Evolutionary conservation across 345 rosid genomes (phyloP).

Genomic region (Salix udensis): DNA sequence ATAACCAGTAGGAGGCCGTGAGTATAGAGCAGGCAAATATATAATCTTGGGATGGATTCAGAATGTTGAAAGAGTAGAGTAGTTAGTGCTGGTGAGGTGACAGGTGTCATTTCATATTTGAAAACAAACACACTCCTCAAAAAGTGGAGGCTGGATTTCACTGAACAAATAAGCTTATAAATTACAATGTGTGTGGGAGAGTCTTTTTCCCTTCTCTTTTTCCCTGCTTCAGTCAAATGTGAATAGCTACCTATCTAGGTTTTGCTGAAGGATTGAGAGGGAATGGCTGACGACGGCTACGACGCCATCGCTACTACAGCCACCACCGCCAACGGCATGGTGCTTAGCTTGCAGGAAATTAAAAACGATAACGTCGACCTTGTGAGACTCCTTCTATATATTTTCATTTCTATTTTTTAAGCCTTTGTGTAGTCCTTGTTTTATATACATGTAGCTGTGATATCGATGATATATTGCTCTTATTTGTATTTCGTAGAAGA

Average conservation of each 20-base stretch:
- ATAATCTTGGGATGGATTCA: background rate
- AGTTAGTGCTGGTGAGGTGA: background rate
- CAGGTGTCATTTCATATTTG: no score
- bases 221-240: background rate
- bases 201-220: background rate
- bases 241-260: background rate
- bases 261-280: background rate
- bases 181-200: background rate
- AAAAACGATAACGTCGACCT: constrained; percentile 28
- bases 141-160: background rate
- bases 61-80: background rate
- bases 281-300: background rate
- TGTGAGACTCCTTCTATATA: background rate
- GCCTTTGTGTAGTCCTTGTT: no score
- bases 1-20: no score
- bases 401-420: background rate
- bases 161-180: background rate
- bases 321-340: background rate
- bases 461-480: background rate
- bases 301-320: background rate
- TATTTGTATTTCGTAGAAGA: background rate
- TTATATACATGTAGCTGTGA: no score
- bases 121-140: background rate
- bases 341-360: constrained; percentile 18
- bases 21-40: no score